Evolutionary conservation across 768 basidiomycete genomes (phyloP), one percentile per base, ranked within the genome.

Genomic region (Phlebiopsis gigantea): DNA sequence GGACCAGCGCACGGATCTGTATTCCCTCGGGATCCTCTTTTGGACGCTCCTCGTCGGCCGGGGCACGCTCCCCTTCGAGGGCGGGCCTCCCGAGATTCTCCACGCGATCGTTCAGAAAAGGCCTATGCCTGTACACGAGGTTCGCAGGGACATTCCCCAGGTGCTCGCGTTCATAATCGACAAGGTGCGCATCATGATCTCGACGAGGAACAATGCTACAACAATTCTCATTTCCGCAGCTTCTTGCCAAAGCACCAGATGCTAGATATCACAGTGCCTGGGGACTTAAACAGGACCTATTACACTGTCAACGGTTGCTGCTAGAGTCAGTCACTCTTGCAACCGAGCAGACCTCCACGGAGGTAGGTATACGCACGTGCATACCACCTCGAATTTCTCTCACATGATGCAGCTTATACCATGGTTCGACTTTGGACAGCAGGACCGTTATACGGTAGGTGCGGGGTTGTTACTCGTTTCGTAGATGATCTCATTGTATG

Each of bases 11-110:
- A 87, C 88, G 12, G 88, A 90, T 68, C 69, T 90, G 26, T 88
- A 90, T 66, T 84, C 85, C 0, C 74, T 88, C 6, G 88, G 88
- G 2, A 80, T 87, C 56, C 66, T 87, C 62, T 87, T 87, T 65
- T 88, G 86, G 86, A 86, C 85, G 9, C 71, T 88, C 2, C 74
- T 88, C n/a, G 85, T 87, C 15, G 86, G 87, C 22, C 75, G 82
- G 34, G 86, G 72, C 25, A 68, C 66, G 29, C 50, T 71, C 54
- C 72, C 72, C 2, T 73, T 74, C 57, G 74, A 75, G 56, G 74
- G 75, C 12, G 68, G 70, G 3, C 72, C 73, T 10, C 59, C 85
- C 60, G 87, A 90, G 64, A 71, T 90, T 22, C 63, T 88, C 55
- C 83, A 87, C 63, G 77, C 85, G 2, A 85, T 88, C 53, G 84